phyloP scores from a whole-genome alignment of 805 yeast species.

The Candida maesae region DNA sequence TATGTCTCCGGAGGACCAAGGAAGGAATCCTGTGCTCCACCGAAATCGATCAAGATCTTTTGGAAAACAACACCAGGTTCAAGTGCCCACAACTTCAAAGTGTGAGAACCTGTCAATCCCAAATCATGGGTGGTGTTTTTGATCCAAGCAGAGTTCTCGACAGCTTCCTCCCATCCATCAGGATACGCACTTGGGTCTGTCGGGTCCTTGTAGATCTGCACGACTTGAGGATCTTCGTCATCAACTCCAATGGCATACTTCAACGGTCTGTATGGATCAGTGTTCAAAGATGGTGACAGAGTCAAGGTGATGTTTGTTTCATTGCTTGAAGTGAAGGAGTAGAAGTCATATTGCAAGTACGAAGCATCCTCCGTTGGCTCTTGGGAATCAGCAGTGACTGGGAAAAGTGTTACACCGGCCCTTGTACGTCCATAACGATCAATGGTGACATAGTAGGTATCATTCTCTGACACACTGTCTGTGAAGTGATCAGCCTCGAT shows the following conservation, averaged over 20 bases:
- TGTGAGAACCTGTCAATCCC: slow-evolving; percentile 7
- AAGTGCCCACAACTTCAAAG: slow-evolving; percentile 12
- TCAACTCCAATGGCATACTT: slow-evolving; percentile 14
- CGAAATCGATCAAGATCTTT: slow-evolving; percentile 13
- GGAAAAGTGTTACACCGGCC: slow-evolving; percentile 13
- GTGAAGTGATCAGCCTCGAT: slow-evolving; percentile 15
- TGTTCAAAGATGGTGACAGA: slow-evolving; percentile 11
- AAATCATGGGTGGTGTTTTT: slow-evolving; percentile 12
- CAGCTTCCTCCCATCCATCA: slow-evolving; percentile 14
- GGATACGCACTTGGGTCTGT: slow-evolving; percentile 13
- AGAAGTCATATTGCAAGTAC: slow-evolving; percentile 10
- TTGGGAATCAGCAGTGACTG: slow-evolving; percentile 14
- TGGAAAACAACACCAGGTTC: slow-evolving; percentile 16
- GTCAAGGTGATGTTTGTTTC: slow-evolving; percentile 9
- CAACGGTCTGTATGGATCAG: slow-evolving; percentile 12
- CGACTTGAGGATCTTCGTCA: slow-evolving; percentile 12
- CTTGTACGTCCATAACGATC: slow-evolving; percentile 12
- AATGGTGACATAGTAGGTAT: slow-evolving; percentile 8
- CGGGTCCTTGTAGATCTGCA: slow-evolving; percentile 13
- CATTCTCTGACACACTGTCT: slow-evolving; percentile 4
- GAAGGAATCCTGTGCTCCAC: slow-evolving; percentile 11
- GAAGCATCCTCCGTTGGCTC: slow-evolving; percentile 7
- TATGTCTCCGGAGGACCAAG: slow-evolving; percentile 14
- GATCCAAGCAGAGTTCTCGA: slow-evolving; percentile 13
- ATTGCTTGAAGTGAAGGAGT: slow-evolving; percentile 10